A percentile compares a stretch with the other conserved stretches of the same genome.
Conservation (phyloP, 352 stramenopile species). For the Phytophthora sojae region DNA sequence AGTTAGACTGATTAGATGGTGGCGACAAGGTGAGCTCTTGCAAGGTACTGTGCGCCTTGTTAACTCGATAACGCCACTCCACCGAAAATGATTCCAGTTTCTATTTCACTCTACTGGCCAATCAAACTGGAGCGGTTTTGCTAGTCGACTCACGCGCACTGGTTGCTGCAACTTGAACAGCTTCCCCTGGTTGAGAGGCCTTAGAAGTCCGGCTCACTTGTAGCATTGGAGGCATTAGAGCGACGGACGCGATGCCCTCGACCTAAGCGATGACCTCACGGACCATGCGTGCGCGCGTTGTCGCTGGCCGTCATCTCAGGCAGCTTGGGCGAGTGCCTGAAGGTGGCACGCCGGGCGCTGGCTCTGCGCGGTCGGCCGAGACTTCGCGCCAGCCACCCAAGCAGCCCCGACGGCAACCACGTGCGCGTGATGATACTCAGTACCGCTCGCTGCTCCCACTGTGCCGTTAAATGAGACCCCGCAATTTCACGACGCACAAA, state of each 20-base stretch:
- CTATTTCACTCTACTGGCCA: conserved; percentile 1
- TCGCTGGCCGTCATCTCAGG: neutral
- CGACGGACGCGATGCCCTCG: neutral
- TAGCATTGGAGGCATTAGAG: neutral
- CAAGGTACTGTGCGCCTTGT: neutral
- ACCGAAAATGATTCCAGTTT: neutral
- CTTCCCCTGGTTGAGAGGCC: too few species aligned
- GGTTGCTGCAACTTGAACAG: neutral
- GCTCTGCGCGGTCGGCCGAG: neutral
- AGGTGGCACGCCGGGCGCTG: conserved; percentile 1
- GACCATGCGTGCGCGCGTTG: neutral
- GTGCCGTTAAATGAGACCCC: conserved; percentile 23
- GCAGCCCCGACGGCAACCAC: conserved; percentile 17
- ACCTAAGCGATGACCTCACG: neutral
- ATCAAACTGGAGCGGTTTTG: neutral
- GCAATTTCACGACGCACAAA: conserved; percentile 9
- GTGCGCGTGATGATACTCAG: conserved; percentile 17
- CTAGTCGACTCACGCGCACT: neutral
- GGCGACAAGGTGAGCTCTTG: conserved; percentile 1
- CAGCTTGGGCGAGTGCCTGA: neutral
- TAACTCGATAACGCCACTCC: conserved; percentile 1
- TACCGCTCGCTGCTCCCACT: conserved; percentile 16
- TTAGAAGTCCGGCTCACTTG: too few species aligned
- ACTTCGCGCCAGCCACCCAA: conserved; percentile 2
- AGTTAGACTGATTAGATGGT: conserved; percentile 38